Evolutionary conservation across 1,284 basidiomycete species (phyloP), one percentile per base, ranked within the genome.

Genomic region (Heterobasidion occidentale): DNA sequence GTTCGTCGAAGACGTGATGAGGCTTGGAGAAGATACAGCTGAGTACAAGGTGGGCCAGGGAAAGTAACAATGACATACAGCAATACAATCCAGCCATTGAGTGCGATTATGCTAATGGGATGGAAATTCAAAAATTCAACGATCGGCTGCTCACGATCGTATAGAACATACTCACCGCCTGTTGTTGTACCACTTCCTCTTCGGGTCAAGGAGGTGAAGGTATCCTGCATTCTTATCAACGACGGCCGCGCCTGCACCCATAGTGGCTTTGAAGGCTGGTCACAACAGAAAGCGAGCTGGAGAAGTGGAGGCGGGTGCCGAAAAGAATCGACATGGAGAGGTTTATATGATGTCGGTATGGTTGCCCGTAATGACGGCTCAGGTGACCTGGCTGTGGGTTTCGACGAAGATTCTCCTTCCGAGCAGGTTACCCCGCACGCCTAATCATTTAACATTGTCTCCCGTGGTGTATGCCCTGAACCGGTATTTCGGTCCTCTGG

Each of bases 1-100:
- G 67, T 86, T 88, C 55, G 83, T 87, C 9, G 85, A 86, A 12
- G 86, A 86, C 11, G 86, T 88, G 66, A 88, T 86, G 57, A 89
- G 79, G 51, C 84, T 85, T 58, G 20, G 49, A 3, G 55, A 46
- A 51, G 48, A 19, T 51, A 19, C 15, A 46, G 14, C 45, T 17
- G 17, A 44, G 61, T 46, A 53, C 57, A 45, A 55, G 48, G n/a
- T 20, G 33, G 7, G 44, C 36, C 19, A 51, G 34, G 52, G 20
- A 7, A 52, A 15, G 46, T 8, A 34, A 38, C 19, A 47, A 9
- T 33, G 6, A 73, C 80, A 56, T 61, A 84, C 83, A 87, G 72
- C 48, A 89, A 74, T 54, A 83, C 67, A 58, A 88, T 82, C 86
- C 86, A 89, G 35, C 71, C 76, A 65, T 88, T 80, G 61, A 88